These are phyloP conservation scores for Trichoderma sp. DNA, from an alignment of 2,329 filamentous ascomycete species.

Conservation along the genomic window DNA sequence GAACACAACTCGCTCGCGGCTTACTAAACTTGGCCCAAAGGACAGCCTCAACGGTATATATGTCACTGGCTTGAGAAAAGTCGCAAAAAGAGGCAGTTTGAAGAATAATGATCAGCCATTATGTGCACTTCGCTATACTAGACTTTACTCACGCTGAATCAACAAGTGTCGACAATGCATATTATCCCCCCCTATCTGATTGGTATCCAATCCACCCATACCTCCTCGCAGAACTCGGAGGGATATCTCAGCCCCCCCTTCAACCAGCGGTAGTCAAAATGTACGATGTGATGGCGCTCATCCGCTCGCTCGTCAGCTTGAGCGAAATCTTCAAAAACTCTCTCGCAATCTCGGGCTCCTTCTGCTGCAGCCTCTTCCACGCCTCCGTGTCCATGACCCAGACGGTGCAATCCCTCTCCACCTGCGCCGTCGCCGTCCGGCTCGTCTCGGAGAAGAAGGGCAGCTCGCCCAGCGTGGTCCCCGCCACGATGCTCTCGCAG, in stretches of 20 bases:
- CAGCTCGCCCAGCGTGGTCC: conserved; percentile 92
- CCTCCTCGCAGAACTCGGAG: not conserved
- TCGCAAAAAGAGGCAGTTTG: not conserved
- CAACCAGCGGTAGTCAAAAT: conserved; percentile 54
- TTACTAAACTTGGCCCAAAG: conserved; percentile 8
- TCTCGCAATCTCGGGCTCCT: conserved; percentile 74
- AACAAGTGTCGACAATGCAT: conserved; percentile 1
- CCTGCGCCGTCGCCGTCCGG: conserved; percentile 82
- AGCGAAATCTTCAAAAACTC: conserved; percentile 86
- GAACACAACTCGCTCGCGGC: not conserved
- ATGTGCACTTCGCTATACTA: conserved; percentile 14
- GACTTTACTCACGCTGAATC: conserved; percentile 17
- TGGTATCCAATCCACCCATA: too few species aligned
- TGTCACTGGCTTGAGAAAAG: not conserved
- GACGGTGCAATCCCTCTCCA: conserved; percentile 77
- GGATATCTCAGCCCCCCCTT: not conserved
- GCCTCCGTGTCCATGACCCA: conserved; percentile 76
- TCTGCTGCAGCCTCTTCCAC: conserved; percentile 72
- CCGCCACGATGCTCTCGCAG: conserved; percentile 89
- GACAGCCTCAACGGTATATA: not conserved
- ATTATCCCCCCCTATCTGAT: not conserved
- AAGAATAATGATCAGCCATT: not conserved
- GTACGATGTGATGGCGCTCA: conserved; percentile 68
- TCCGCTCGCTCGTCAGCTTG: conserved; percentile 91
- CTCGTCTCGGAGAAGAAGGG: conserved; percentile 93